Conservation (phyloP, 2,329 filamentous ascomycete species). For the Rutstroemia sp. region DNA sequence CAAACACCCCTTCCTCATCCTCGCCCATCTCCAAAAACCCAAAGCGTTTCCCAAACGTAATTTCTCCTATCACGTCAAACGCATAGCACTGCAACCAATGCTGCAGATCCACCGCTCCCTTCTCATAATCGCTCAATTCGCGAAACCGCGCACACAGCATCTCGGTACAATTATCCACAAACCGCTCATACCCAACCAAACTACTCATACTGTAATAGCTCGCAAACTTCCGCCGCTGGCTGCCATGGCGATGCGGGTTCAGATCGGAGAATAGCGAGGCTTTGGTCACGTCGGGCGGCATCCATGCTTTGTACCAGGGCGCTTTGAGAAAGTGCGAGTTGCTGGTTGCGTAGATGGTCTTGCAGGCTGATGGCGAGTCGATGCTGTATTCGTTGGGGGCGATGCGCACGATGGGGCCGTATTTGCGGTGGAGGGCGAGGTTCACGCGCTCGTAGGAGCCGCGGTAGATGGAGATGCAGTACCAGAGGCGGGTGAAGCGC, state of each 20-base stretch:
- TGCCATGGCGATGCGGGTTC: conserved; percentile 33
- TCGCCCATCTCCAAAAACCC: conserved; percentile 41
- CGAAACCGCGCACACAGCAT: conserved; percentile 33
- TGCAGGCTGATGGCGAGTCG: conserved; percentile 34
- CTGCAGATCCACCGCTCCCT: conserved; percentile 32
- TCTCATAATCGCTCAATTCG: conserved; percentile 30
- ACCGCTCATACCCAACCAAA: conserved; percentile 41
- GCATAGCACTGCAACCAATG: conserved; percentile 41
- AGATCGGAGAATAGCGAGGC: conserved; percentile 30
- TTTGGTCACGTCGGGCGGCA: conserved; percentile 14
- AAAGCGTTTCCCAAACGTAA: conserved; percentile 36
- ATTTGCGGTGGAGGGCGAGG: conserved; percentile 34
- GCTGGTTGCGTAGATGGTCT: conserved; percentile 36
- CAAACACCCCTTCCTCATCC: conserved; percentile 38
- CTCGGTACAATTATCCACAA: conserved; percentile 40
- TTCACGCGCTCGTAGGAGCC: conserved; percentile 12
- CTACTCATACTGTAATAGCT: conserved; percentile 41
- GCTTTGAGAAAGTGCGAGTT: conserved; percentile 15
- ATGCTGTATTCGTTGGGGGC: conserved; percentile 42
- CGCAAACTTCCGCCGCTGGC: conserved; percentile 35
- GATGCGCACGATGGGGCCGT: conserved; percentile 43
- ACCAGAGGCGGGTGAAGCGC: conserved; percentile 38
- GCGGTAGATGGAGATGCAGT: conserved; percentile 30
- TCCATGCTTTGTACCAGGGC: conserved; percentile 24
- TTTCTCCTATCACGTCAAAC: conserved; percentile 45